Evolutionary conservation across 805 yeast genomes (phyloP), one percentile per base, ranked within the genome.

Genomic region (Wickerhamomyces tratensis): DNA sequence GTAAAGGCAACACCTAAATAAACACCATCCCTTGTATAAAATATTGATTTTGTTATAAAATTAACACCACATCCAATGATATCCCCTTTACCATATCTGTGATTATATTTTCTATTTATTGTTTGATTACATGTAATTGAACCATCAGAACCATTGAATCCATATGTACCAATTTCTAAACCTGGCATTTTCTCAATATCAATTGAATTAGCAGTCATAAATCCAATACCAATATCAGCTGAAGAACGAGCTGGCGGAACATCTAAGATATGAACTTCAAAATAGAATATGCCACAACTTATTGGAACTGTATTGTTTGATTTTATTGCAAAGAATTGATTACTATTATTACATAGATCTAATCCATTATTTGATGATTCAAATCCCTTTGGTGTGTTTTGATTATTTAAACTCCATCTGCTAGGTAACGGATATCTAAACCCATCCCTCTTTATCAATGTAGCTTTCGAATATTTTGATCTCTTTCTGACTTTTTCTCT

Each of bases 21-120:
- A 4, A 84, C 69, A 2, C 96, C 97, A 61, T 89, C 88, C 57
- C 84, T 81, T 0, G 96, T 88, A 49, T 77, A 76, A 52, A 88
- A 89, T 3, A 86, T 70, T 0, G 78, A 63, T 36, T 76, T 71
- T 36, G 74, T 75, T 13, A 72, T 65, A 51, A 76, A 82, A 63
- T 88, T 82, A 25, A 87, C 71, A 5, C 96, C 96, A 59, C 89
- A 82, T 0, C 97, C 97, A 47, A 89, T 71, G 3, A 74, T 67
- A 59, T 87, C 96, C 25, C 72, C 72, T 33, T 63, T 55, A 0
- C 79, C 75, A 57, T 73, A 80, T 30, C 57, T 62, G 36, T 71
- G 68, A 2, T 68, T 68, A 40, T 64, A 69, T 25, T 60, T 64
- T 37, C 63, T 64, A 13, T 66, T 60, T 4, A 64, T 56, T 11